These are phyloP conservation scores for Claviceps paspali DNA, from an alignment of 2,329 filamentous ascomycete genomes.

Conservation along the genomic window DNA sequence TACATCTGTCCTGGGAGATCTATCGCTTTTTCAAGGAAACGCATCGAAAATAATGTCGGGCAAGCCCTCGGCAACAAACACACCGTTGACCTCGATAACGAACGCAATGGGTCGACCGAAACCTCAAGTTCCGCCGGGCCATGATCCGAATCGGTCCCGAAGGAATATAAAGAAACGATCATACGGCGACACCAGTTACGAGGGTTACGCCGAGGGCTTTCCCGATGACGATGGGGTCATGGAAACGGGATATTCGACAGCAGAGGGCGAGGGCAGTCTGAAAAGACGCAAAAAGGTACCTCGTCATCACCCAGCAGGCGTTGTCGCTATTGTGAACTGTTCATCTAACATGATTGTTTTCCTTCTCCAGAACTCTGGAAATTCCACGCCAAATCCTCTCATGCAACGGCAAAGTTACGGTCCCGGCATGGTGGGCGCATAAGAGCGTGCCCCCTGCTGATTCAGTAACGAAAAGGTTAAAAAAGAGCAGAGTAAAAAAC, in stretches of 20 bases:
- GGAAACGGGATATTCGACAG: slow-evolving; percentile 53
- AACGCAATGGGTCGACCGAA: slow-evolving; percentile 22
- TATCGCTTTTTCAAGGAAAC: slow-evolving; percentile 27
- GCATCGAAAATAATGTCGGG: slow-evolving; percentile 26
- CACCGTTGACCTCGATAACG: slow-evolving; percentile 26
- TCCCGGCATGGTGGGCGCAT: slow-evolving; percentile 43
- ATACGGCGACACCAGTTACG: slow-evolving; percentile 60
- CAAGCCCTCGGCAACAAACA: slow-evolving; percentile 37
- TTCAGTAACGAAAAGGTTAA: not conserved
- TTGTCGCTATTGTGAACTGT: not conserved
- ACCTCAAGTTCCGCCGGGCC: slow-evolving; percentile 20
- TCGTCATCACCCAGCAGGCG: slow-evolving; percentile 1
- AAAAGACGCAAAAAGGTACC: slow-evolving; percentile 53
- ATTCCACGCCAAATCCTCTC: slow-evolving; percentile 26
- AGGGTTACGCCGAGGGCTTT: slow-evolving; percentile 59
- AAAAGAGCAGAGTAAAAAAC: not conserved
- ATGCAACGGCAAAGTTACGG: slow-evolving; percentile 39
- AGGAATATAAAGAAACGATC: slow-evolving; percentile 57
- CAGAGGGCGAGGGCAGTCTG: slow-evolving; percentile 50
- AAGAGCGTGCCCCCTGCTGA: slow-evolving; percentile 10
- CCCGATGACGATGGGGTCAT: slow-evolving; percentile 47
- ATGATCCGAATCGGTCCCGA: slow-evolving; percentile 41
- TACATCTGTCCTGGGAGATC: slow-evolving; percentile 40
- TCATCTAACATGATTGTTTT: slow-evolving; percentile 12
- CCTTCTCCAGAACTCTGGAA: slow-evolving; percentile 27